Evolutionary conservation across 139 green algal genomes (phyloP).

Genomic region (Penium margaritaceum): DNA sequence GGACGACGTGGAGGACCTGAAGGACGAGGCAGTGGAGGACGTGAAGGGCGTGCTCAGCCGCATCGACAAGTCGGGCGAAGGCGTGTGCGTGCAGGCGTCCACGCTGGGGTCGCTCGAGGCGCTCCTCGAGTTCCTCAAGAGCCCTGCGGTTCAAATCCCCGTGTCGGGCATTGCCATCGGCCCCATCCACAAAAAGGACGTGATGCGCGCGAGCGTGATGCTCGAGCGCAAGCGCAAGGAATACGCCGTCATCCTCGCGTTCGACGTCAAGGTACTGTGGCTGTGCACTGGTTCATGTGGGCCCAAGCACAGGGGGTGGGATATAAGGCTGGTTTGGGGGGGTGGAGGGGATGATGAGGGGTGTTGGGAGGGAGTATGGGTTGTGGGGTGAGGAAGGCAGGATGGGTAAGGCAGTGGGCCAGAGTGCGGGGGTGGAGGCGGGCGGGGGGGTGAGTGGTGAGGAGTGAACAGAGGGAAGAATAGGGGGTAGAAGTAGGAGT

Average conservation of each 20-base stretch:
- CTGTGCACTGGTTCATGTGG: not conserved
- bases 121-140: slow-evolving; percentile 86
- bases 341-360: not conserved
- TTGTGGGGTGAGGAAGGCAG: no score
- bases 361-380: no score
- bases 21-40: slow-evolving; percentile 84
- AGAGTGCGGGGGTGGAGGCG: no score
- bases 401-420: no score
- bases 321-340: not conserved
- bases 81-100: slow-evolving; percentile 91
- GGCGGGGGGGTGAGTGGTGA: no score
- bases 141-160: slow-evolving; percentile 59
- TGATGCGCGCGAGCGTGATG: slow-evolving; percentile 95
- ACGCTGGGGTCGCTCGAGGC: slow-evolving; percentile 97
- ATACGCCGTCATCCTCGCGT: slow-evolving; percentile 89
- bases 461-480: no score
- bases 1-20: slow-evolving; percentile 88
- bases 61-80: slow-evolving; percentile 76
- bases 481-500: no score
- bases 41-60: slow-evolving; percentile 60
- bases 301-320: not conserved
- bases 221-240: slow-evolving; percentile 81
- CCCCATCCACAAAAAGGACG: slow-evolving; percentile 88
- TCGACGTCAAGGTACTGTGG: slow-evolving; percentile 73
- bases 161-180: slow-evolving; percentile 91